Evolutionary conservation across 164 flowering plant genomes (phyloP), one percentile per base, ranked within the genome.

Genomic region (Vitis vinifera): DNA sequence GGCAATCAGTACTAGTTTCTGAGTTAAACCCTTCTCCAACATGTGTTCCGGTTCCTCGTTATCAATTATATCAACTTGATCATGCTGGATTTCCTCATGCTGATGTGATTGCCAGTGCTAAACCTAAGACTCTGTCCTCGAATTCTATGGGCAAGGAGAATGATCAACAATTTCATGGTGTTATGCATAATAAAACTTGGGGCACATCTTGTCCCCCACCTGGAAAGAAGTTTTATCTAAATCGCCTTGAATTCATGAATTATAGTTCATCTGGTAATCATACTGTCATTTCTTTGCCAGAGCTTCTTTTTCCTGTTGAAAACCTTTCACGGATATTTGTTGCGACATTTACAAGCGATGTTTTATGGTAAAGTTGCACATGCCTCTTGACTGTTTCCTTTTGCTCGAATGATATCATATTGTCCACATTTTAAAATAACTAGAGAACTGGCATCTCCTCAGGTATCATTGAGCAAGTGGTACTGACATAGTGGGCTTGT

Each of bases 271-370:
- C 23, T 14, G 79, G 65, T 57, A 71, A 67, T 59, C 75, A 72
- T 50, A 51, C 67, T 66, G 81, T 67, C 56, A 82, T 93, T 49
- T 86, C 94, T 63, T 79, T 93, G 79, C 90, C 85, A 48, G 96
- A 91, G 69, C 91, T 93, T 71, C 74, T 93, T 64, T 57, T 86
- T 82, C 98, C 98, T 31, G 79, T 93, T 58, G 84, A 86, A 76
- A 86, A 81, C 78, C 82, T 93, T 67, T 66, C 73, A 1, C 78
- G 77, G 58, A 76, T 93, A 62, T 93, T 93, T 63, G 80, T 90
- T 73, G 93, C 97, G 55, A 93, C 98, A 52, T 93, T 93, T 74
- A 93, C 98, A 2, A 77, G 88, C 68, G 96, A 93, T 67, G 75
- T 90, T 60, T 71, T 59, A 70, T 93, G 97, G 98, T 91, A 83